These are phyloP conservation scores for Rhodotorula diobovata DNA, from an alignment of 768 basidiomycete species.

Conservation along the genomic window DNA sequence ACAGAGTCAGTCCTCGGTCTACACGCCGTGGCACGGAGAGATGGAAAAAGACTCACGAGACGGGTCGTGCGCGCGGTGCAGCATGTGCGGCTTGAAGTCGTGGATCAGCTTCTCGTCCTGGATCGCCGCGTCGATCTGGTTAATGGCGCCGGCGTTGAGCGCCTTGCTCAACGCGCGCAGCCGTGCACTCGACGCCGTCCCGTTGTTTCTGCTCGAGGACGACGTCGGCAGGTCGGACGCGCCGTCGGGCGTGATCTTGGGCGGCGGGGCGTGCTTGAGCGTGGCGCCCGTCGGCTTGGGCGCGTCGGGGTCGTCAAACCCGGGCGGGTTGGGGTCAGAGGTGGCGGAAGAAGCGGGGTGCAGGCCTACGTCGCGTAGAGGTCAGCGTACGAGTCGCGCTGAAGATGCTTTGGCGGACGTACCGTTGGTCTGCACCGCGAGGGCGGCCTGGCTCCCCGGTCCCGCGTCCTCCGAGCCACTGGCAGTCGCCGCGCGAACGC, in stretches of 20 bases:
- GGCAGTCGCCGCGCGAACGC: too few relatives aligned
- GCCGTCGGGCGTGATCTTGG: neutral
- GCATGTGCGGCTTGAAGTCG: conserved; percentile 61
- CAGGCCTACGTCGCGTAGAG: neutral
- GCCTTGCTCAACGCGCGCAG: conserved; percentile 30
- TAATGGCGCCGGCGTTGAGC: conserved; percentile 47
- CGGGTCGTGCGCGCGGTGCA: conserved; percentile 50
- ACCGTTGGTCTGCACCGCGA: neutral
- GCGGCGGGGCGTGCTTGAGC: neutral
- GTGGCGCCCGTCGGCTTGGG: neutral
- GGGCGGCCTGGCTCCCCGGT: neutral
- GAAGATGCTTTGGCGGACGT: neutral
- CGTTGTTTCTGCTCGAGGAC: conserved; percentile 1
- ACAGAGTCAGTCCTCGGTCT: neutral
- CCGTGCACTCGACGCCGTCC: conserved; percentile 15
- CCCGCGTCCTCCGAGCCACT: too few relatives aligned
- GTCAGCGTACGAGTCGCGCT: neutral
- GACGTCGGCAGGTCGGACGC: neutral
- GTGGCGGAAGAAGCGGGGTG: neutral
- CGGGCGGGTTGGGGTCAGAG: conserved; percentile 10
- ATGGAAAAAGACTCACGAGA: conserved; percentile 19
- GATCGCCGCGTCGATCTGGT: conserved; percentile 50
- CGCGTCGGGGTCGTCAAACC: conserved; percentile 7
- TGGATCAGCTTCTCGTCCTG: conserved; percentile 51
- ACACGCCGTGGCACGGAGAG: too few relatives aligned